A percentile compares a stretch with the other conserved stretches of the same genome.
Evolutionary conservation across 495 filamentous ascomycete species (phyloP).

Genomic region (Talaromyces wortmannii): DNA sequence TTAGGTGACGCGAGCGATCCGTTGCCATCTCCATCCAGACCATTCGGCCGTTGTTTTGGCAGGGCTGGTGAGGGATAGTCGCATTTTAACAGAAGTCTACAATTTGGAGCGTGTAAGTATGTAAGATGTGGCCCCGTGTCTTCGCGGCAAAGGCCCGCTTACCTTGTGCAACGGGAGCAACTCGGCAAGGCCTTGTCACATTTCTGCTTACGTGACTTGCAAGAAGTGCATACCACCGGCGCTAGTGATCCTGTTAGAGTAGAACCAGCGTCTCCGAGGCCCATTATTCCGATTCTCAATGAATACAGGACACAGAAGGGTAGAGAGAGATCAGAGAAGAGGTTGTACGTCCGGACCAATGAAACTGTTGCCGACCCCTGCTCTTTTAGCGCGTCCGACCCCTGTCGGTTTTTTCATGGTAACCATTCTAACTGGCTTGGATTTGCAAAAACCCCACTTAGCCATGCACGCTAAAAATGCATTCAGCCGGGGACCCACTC

Average conservation of each 20-base stretch:
- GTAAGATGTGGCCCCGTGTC: neutral
- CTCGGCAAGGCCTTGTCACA: neutral
- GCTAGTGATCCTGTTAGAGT: neutral
- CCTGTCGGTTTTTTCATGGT: neutral
- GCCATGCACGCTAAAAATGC: no score
- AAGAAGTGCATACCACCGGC: neutral
- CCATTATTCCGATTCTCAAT: neutral
- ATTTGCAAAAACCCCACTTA: neutral
- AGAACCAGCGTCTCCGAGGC: neutral
- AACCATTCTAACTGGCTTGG: neutral
- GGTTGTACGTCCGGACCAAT: neutral
- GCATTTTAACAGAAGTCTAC: neutral
- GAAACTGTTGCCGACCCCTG: neutral
- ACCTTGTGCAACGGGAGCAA: conserved; percentile 1
- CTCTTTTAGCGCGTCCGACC: neutral
- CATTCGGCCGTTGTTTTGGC: no score
- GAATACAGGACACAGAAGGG: neutral
- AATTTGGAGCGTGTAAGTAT: neutral
- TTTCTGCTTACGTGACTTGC: conserved; percentile 2
- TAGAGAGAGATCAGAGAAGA: neutral
- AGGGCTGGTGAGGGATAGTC: no score
- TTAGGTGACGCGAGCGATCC: no score
- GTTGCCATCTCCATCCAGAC: no score
- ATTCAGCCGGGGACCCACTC: no score
- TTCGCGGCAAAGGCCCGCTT: neutral